Conservation (phyloP, 768 basidiomycete genomes). For the Lactarius psammicola region DNA sequence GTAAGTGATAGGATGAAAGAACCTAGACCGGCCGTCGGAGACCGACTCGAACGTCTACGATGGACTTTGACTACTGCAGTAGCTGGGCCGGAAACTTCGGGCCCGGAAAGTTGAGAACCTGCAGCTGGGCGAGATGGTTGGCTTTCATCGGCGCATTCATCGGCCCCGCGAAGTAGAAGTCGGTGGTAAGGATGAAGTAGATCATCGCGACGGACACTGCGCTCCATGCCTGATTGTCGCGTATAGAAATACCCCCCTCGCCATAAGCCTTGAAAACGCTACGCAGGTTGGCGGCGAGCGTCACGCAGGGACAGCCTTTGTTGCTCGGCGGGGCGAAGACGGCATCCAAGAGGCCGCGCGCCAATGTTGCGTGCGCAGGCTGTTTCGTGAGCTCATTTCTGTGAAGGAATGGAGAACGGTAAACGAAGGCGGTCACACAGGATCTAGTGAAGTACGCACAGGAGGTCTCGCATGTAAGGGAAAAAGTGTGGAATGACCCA, state of each 20-base stretch:
- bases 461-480: constrained; percentile 4
- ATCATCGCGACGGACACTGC: not conserved
- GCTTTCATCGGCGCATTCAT: not conserved
- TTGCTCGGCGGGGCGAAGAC: not conserved
- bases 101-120: not conserved
- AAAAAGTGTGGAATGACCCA: constrained; percentile 4
- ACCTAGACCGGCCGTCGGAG: not conserved
- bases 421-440: not conserved
- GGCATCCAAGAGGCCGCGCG: constrained; percentile 1
- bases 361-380: not conserved
- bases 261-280: not conserved
- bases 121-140: not conserved
- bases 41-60: not conserved
- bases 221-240: not conserved
- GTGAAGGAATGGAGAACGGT: not conserved
- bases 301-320: constrained; percentile 4
- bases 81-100: not conserved
- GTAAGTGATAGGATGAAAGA: not conserved
- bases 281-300: not conserved
- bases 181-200: constrained; percentile 6
- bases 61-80: not conserved
- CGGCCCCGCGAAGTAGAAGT: not conserved
- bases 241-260: not conserved
- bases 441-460: not conserved
- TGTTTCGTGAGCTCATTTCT: constrained; percentile 11